Percentiles rank a stretch among this genome's conserved stretches.
Conservation (phyloP, 1,284 basidiomycete genomes). For the Ganoderma boninense region DNA sequence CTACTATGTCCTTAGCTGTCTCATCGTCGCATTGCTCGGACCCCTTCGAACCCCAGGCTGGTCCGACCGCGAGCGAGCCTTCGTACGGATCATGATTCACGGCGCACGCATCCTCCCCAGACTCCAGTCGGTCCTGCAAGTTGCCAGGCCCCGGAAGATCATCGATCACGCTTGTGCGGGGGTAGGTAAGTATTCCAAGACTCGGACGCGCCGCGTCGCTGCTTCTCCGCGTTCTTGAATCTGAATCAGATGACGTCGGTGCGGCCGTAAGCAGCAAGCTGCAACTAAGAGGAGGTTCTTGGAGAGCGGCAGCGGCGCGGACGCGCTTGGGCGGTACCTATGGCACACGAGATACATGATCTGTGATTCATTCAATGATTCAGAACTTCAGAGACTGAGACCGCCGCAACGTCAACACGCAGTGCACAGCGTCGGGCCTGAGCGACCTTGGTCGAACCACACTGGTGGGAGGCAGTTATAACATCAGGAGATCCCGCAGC, state of each 20-base stretch:
- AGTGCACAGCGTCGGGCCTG: neutral
- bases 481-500: neutral
- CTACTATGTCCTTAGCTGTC: neutral
- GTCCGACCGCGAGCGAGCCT: too few relatives aligned
- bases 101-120: too few relatives aligned
- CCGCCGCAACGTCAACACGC: neutral
- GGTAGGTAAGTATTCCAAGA: too few relatives aligned
- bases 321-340: conserved; percentile 1
- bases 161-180: too few relatives aligned
- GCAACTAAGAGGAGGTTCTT: neutral
- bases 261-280: neutral
- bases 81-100: too few relatives aligned
- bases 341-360: neutral
- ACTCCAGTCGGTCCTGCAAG: too few relatives aligned
- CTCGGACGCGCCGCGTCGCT: neutral
- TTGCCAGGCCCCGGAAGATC: too few relatives aligned
- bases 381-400: neutral
- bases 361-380: neutral
- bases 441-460: neutral
- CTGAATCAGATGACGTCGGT: too few relatives aligned
- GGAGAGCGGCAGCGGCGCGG: neutral
- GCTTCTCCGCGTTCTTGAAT: neutral
- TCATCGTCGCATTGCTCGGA: neutral
- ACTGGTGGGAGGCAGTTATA: neutral
- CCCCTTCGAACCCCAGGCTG: too few relatives aligned